These are phyloP conservation scores for Microglena sp. DNA, from an alignment of 139 green algal genomes.

Conservation along the genomic window DNA sequence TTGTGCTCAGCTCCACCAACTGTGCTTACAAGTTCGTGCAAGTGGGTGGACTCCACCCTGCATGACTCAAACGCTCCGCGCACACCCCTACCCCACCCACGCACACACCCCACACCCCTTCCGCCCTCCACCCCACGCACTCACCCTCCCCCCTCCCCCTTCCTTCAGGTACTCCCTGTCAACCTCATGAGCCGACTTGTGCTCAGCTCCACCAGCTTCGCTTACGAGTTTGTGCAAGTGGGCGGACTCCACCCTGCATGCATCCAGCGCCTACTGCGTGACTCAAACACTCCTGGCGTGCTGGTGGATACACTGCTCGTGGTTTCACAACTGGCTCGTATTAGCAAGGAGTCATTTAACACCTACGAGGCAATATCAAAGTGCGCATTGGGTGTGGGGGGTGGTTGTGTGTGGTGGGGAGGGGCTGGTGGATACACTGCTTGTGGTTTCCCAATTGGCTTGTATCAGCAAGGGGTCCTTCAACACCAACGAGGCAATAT, in stretches of 20 bases:
- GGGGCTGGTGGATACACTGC: too few relatives aligned
- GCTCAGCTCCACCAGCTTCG: slow-evolving; percentile 24
- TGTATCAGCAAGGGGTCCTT: too few relatives aligned
- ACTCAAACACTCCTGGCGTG: slow-evolving; percentile 9
- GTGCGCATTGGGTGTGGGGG: too few relatives aligned
- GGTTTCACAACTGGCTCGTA: slow-evolving; percentile 59
- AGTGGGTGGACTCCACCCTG: slow-evolving; percentile 35
- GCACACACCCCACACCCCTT: neutral
- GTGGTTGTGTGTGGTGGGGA: too few relatives aligned
- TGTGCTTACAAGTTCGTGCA: slow-evolving; percentile 28
- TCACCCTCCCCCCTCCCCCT: too few relatives aligned
- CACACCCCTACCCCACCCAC: neutral
- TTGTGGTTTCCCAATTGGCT: slow-evolving; percentile 61
- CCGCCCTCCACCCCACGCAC: slow-evolving; percentile 8
- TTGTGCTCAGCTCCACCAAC: slow-evolving; percentile 26
- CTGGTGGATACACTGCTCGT: slow-evolving; percentile 53
- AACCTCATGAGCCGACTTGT: slow-evolving; percentile 32
- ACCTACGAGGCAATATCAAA: slow-evolving; percentile 47
- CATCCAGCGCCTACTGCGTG: slow-evolving; percentile 38
- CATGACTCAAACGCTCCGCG: neutral
- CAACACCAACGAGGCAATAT: too few relatives aligned
- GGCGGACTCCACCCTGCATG: slow-evolving; percentile 36
- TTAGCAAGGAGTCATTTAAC: slow-evolving; percentile 36
- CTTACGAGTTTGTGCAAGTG: slow-evolving; percentile 24
- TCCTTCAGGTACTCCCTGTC: slow-evolving; percentile 22